Evolutionary conservation across 495 filamentous ascomycete species (phyloP), one percentile per base, ranked within the genome.

Genomic region (Podospora didyma): DNA sequence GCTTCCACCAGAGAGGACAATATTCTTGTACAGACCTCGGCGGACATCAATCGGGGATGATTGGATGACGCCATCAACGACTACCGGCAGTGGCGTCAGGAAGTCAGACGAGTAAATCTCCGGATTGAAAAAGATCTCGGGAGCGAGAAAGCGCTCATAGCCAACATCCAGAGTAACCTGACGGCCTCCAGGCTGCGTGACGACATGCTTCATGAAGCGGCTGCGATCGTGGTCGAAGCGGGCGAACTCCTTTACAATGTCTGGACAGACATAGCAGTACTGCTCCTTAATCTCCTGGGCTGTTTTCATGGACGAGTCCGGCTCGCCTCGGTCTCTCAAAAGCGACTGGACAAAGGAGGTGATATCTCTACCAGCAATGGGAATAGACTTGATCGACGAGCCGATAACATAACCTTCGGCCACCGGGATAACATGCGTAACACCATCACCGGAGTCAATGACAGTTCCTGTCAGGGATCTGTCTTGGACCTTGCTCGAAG

Each of bases 21-120:
- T 98, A 73, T 98, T 98, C 86, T 98, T 98, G 80, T 98, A 98
- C 7, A 98, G 83, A 21, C 94, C 94, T 73, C 94, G 81, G 59
- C 94, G 89, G 47, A 98, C 94, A 69, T 98, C 94, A 64, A 98
- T 98, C 28, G 94, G 94, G 42, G 92, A 96, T 20, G 88, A 90
- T 71, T 98, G 94, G 66, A 98, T 98, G 57, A 97, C 94, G 49
- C 87, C 88, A 68, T 98, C 94, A 46, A 97, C 94, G 41, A 97
- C 91, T 47, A 79, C 90, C 28, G 94, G 94, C 2, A 98, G 81
- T 6, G 94, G 94, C 3, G 94, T 98, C 59, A 97, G 78, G 77
- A 97, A 98, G 72, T 98, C 95, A 56, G 92, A 96, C 28, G 89
- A 96, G 78, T 96, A 97, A 66, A 97, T 97, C 78, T 98, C 94